Evolutionary conservation across 2,329 filamentous ascomycete genomes (phyloP).

Genomic region (Shiraia bambusicola): DNA sequence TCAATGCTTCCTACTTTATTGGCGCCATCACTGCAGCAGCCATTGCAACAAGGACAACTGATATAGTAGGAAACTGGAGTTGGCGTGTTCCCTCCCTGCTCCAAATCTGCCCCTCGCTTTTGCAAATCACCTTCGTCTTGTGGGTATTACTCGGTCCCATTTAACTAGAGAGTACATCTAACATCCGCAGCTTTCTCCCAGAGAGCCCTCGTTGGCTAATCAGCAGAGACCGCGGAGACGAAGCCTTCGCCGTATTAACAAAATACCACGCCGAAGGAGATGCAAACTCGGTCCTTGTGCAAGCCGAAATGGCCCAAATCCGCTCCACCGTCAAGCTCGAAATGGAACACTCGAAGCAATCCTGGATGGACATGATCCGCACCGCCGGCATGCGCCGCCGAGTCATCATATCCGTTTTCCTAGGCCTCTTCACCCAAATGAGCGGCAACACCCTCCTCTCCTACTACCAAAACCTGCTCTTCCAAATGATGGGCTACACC

Average conservation of each 20-base stretch:
- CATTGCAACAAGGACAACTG: constrained; percentile 53
- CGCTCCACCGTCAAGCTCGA: constrained; percentile 58
- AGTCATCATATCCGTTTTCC: constrained; percentile 34
- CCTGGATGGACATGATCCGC: constrained; percentile 56
- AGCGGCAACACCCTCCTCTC: constrained; percentile 44
- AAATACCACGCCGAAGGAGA: constrained; percentile 51
- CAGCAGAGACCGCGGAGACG: constrained; percentile 53
- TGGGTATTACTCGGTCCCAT: constrained; percentile 12
- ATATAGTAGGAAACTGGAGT: constrained; percentile 47
- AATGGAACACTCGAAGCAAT: constrained; percentile 54
- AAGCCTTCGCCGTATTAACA: constrained; percentile 38
- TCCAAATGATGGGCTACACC: constrained; percentile 45
- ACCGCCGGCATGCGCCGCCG: constrained; percentile 48
- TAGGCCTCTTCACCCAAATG: constrained; percentile 46
- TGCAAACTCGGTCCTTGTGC: constrained; percentile 41
- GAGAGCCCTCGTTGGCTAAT: constrained; percentile 54
- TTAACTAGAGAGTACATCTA: neutral
- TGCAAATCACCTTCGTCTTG: constrained; percentile 45
- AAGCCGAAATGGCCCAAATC: constrained; percentile 63
- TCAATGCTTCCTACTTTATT: constrained; percentile 62
- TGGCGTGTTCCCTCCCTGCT: constrained; percentile 55
- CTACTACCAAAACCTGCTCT: constrained; percentile 41
- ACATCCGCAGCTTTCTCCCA: constrained; percentile 33
- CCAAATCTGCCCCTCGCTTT: constrained; percentile 52
- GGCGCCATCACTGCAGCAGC: constrained; percentile 53